phyloP scores from a whole-genome alignment of 164 flowering plant genomes.

The Malania oleifera region DNA sequence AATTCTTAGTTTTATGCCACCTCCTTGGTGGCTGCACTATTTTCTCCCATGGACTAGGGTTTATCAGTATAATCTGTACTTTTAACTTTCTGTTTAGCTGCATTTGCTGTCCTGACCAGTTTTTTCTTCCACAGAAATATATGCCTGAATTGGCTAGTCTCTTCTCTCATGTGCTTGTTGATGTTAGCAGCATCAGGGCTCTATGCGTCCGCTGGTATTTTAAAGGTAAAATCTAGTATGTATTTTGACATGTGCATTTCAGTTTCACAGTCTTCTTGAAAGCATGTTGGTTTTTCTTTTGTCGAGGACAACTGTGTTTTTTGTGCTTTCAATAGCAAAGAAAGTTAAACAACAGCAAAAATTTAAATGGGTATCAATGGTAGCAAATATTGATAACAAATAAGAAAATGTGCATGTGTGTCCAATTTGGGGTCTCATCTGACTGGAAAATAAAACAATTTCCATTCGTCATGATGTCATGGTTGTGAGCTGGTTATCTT shows the following conservation, averaged over 20 bases:
- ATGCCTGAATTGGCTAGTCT: slow-evolving; percentile 88
- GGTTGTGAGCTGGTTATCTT: too few species aligned
- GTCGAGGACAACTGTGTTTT: neutral
- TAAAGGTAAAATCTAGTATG: slow-evolving; percentile 41
- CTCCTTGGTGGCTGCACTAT: neutral
- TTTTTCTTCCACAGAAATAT: slow-evolving; percentile 57
- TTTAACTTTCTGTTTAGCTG: neutral
- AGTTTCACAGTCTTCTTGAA: too few species aligned
- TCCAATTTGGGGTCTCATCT: too few species aligned
- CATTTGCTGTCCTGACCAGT: neutral
- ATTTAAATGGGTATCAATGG: neutral
- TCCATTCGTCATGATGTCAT: too few species aligned
- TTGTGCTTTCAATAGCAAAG: too few species aligned
- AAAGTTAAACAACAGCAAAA: too few species aligned
- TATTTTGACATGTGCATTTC: neutral
- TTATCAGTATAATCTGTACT: too few species aligned
- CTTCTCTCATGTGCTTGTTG: slow-evolving; percentile 80
- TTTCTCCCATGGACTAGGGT: neutral
- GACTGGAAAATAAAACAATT: too few species aligned
- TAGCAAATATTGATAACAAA: too few species aligned
- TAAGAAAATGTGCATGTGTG: too few species aligned
- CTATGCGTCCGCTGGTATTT: slow-evolving; percentile 91
- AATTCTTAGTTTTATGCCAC: neutral
- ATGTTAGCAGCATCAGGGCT: slow-evolving; percentile 87
- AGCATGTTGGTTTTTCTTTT: neutral